Evolutionary conservation across 345 rosid genomes (phyloP), one percentile per base, ranked within the genome.

Genomic region (Citrus maxima): DNA sequence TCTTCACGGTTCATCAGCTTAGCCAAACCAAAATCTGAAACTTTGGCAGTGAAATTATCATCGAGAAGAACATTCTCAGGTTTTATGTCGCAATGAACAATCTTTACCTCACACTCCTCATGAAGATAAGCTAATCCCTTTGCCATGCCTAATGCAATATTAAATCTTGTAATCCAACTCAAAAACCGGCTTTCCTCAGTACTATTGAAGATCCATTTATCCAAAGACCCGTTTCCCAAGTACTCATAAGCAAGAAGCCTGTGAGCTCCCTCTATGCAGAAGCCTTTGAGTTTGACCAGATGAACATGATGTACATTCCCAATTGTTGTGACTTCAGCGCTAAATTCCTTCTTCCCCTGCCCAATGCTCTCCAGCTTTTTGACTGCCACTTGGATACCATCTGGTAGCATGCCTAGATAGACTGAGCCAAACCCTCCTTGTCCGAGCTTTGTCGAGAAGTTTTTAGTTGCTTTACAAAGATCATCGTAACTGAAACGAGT

Each of bases 351-450:
- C 80, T 77, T 84, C 34, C 90, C 90, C 42, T 88, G 90, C 28
- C 88, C 88, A 18, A 88, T 59, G 63, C 86, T 83, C 81, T 88
- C 90, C 78, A 88, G 74, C 68, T 82, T 84, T 78, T 88, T 88
- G 30, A 88, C 83, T 42, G 90, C 90, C 70, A 86, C 67, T 30
- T 65, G 85, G 35, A 81, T 79, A 37, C 84, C 90, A 38, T 88
- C 86, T 1, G 78, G 78, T 7, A 84, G 85, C 54, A 54, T 65
- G 10, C 89, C 90, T 49, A 42, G 78, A 79, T 88, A 88, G 62
- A 88, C 90, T 5, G 90, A 88, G 40, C 90, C 90, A 32, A 88
- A 88, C 70, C 90, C 90, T 64, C 90, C 90, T 75, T 86, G 87
- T 16, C 90, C 90, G 35, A 88, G 49, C 81, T 84, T 86, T 27